Evolutionary conservation across 768 basidiomycete genomes (phyloP).

Genomic region (Agrocybe pediades): DNA sequence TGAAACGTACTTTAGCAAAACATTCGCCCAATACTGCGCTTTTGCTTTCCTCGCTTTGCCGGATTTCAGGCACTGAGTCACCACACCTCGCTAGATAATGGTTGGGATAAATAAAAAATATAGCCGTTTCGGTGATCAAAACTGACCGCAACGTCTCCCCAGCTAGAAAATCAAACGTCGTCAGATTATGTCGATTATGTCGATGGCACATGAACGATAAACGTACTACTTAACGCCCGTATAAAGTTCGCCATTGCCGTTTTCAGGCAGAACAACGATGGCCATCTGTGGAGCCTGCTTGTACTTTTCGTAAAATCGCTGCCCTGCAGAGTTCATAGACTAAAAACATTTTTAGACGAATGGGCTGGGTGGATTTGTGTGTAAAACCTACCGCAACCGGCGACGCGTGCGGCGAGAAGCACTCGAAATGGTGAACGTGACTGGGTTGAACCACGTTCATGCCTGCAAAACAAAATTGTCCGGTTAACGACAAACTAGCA

Average conservation of each 20-base stretch:
- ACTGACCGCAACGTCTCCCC: slow-evolving; percentile 52
- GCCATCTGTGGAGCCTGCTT: slow-evolving; percentile 53
- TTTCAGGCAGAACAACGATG: slow-evolving; percentile 73
- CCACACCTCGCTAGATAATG: slow-evolving; percentile 62
- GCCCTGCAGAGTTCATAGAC: slow-evolving; percentile 55
- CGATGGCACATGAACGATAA: slow-evolving; percentile 13
- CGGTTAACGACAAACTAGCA: too few species aligned
- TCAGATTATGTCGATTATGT: not conserved
- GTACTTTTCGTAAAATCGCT: slow-evolving; percentile 40
- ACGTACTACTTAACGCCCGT: slow-evolving; percentile 78
- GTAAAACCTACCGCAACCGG: too few species aligned
- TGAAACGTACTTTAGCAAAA: slow-evolving; percentile 68
- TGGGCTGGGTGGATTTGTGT: too few species aligned
- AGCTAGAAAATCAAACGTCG: slow-evolving; percentile 38
- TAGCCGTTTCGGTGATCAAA: slow-evolving; percentile 2
- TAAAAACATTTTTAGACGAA: slow-evolving; percentile 39
- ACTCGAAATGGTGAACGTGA: too few species aligned
- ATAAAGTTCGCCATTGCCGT: slow-evolving; percentile 74
- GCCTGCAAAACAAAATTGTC: too few species aligned
- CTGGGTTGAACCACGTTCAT: too few species aligned
- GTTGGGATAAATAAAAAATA: not conserved
- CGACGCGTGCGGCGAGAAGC: too few species aligned
- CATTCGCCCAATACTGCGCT: slow-evolving; percentile 79
- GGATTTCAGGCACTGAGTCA: slow-evolving; percentile 78
- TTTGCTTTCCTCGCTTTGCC: slow-evolving; percentile 66